A percentile compares a stretch with the other conserved stretches of the same genome.
Conservation (phyloP, 2,329 filamentous ascomycete genomes). For the Epichloe gansuensis region DNA sequence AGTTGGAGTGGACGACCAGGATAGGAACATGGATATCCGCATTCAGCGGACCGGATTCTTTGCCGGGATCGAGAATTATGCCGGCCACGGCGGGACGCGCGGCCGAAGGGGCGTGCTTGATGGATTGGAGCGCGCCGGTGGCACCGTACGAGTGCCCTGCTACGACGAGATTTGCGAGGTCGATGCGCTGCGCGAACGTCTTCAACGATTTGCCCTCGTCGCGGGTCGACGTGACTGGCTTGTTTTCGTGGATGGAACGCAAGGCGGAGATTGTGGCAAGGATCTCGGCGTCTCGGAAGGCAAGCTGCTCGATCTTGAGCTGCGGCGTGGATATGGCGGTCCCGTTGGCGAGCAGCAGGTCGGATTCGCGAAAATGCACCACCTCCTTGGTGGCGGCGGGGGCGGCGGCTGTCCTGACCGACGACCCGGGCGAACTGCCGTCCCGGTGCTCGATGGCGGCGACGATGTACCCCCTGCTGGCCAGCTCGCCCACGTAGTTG, state of each 20-base stretch:
- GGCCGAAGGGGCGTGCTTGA: slow-evolving; percentile 32
- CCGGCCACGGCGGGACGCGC: slow-evolving; percentile 36
- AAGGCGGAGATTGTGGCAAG: slow-evolving; percentile 31
- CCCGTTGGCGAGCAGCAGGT: slow-evolving; percentile 17
- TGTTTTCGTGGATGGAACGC: slow-evolving; percentile 23
- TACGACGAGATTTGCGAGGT: slow-evolving; percentile 41
- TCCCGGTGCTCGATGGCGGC: slow-evolving; percentile 41
- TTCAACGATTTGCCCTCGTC: slow-evolving; percentile 33
- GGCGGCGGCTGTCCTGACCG: slow-evolving; percentile 24
- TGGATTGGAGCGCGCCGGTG: slow-evolving; percentile 47
- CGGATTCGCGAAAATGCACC: slow-evolving; percentile 23
- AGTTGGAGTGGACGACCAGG: slow-evolving; percentile 50
- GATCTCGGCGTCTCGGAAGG: slow-evolving; percentile 39
- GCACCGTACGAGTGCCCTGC: slow-evolving; percentile 56
- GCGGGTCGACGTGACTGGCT: slow-evolving; percentile 31
- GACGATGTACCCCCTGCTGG: slow-evolving; percentile 35
- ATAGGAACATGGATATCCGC: slow-evolving; percentile 44
- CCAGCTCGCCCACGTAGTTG: slow-evolving; percentile 36
- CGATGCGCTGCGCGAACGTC: slow-evolving; percentile 40
- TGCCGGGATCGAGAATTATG: slow-evolving; percentile 55
- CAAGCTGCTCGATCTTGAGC: slow-evolving; percentile 35
- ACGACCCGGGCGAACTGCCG: slow-evolving; percentile 34
- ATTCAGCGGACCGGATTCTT: slow-evolving; percentile 50
- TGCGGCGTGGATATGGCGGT: slow-evolving; percentile 22
- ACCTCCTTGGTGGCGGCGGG: slow-evolving; percentile 18